phyloP scores from a whole-genome alignment of 768 basidiomycete species.

The Tylopilus sp. region DNA sequence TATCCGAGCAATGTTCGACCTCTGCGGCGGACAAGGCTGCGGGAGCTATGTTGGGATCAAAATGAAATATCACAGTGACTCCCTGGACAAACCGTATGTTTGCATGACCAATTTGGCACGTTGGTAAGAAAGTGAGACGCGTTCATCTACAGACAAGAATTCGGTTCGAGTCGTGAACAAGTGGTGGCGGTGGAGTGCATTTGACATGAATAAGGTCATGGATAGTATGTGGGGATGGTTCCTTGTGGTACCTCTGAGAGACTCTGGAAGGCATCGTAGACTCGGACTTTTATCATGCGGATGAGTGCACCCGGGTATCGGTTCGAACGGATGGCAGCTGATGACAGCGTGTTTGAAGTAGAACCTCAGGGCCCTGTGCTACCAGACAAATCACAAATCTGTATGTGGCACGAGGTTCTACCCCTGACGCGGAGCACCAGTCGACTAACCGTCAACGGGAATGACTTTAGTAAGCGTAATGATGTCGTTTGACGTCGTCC shows the following conservation, averaged over 20 bases:
- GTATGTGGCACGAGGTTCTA: too few relatives aligned
- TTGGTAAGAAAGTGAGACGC: constrained; percentile 47
- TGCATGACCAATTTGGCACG: constrained; percentile 47
- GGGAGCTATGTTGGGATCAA: neutral
- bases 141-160: constrained; percentile 43
- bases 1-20: constrained; percentile 45
- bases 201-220: neutral
- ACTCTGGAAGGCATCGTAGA: neutral
- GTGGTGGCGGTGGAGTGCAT: constrained; percentile 32
- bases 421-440: too few relatives aligned
- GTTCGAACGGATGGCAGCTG: too few relatives aligned
- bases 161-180: constrained; percentile 45
- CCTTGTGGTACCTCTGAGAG: neutral
- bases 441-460: too few relatives aligned
- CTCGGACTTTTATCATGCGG: too few relatives aligned
- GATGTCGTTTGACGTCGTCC: too few relatives aligned
- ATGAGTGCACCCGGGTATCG: too few relatives aligned
- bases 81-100: constrained; percentile 41
- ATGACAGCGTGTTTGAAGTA: too few relatives aligned
- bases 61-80: neutral
- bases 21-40: constrained; percentile 40
- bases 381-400: too few relatives aligned
- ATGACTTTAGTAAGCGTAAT: too few relatives aligned
- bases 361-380: too few relatives aligned
- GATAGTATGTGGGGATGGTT: neutral